A percentile compares a stretch with the other conserved stretches of the same genome.
These are phyloP conservation scores for Verbena officinalis DNA, from an alignment of 257 asterid species.

Conservation along the genomic window DNA sequence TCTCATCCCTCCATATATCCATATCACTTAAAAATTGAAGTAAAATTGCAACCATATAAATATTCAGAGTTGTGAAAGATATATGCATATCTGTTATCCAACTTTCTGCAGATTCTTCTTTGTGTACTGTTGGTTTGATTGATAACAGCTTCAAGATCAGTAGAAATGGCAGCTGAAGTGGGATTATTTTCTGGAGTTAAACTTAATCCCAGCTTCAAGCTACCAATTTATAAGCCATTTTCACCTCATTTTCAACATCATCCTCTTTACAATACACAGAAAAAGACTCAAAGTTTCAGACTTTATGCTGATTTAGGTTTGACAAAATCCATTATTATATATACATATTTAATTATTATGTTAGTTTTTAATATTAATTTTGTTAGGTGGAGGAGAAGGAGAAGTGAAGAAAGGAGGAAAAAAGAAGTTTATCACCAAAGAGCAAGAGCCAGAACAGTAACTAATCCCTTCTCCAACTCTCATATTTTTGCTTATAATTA, in stretches of 20 bases:
- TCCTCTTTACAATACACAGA: slow-evolving; percentile 28
- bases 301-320: slow-evolving; percentile 76
- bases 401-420: slow-evolving; percentile 69
- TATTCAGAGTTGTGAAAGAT: too few relatives aligned
- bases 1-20: slow-evolving; percentile 20
- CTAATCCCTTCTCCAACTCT: not conserved
- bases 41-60: slow-evolving; percentile 22
- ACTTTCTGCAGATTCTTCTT: not conserved
- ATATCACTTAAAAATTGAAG: not conserved
- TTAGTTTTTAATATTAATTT: not conserved
- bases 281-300: slow-evolving; percentile 39
- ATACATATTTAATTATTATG: not conserved
- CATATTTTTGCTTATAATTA: not conserved
- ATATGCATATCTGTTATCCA: not conserved
- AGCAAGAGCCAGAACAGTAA: slow-evolving; percentile 92
- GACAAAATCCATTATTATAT: too few relatives aligned
- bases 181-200: slow-evolving; percentile 41
- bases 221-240: slow-evolving; percentile 36
- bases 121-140: slow-evolving; percentile 11
- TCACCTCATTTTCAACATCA: slow-evolving; percentile 31
- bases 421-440: slow-evolving; percentile 92
- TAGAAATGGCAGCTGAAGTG: slow-evolving; percentile 55
- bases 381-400: slow-evolving; percentile 72
- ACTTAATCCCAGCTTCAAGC: slow-evolving; percentile 38
- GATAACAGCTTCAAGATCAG: not conserved